Evolutionary conservation across 106 monocot genomes (phyloP).

Genomic region (Acorus calamus): DNA sequence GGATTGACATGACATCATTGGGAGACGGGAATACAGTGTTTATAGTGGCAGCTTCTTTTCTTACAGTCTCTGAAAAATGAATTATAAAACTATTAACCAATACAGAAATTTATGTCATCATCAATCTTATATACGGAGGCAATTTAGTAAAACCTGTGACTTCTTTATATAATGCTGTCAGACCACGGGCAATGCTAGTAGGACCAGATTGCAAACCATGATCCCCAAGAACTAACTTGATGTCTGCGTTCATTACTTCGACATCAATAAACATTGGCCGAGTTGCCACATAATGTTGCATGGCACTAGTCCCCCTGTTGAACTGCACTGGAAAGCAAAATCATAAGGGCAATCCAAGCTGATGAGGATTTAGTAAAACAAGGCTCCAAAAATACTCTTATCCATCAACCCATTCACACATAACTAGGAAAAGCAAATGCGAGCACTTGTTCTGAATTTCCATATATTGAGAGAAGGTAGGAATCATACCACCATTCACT

Average conservation of each 20-base stretch:
- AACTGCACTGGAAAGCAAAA: constrained; percentile 53
- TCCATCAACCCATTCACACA: no score
- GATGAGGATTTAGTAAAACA: no score
- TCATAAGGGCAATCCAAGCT: no score
- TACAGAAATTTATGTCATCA: neutral
- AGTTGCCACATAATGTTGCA: constrained; percentile 99
- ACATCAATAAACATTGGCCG: constrained; percentile 99
- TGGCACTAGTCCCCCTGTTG: constrained; percentile 96
- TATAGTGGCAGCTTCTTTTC: constrained; percentile 85
- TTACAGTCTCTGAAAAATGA: constrained; percentile 69
- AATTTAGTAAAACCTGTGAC: constrained; percentile 55
- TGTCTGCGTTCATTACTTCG: constrained; percentile 93
- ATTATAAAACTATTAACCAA: neutral
- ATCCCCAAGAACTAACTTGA: constrained; percentile 82
- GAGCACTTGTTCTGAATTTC: no score
- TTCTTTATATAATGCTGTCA: constrained; percentile 85
- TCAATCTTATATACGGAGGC: neutral
- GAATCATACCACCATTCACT: no score
- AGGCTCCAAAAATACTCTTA: no score
- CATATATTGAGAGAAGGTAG: no score
- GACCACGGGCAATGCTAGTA: constrained; percentile 62
- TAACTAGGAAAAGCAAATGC: no score
- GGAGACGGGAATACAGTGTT: constrained; percentile 94
- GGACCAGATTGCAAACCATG: constrained; percentile 73
- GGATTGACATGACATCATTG: constrained; percentile 98